Base-by-base conservation (phyloP, 177 flowering plant species). In the Vitis hybrid region DNA sequence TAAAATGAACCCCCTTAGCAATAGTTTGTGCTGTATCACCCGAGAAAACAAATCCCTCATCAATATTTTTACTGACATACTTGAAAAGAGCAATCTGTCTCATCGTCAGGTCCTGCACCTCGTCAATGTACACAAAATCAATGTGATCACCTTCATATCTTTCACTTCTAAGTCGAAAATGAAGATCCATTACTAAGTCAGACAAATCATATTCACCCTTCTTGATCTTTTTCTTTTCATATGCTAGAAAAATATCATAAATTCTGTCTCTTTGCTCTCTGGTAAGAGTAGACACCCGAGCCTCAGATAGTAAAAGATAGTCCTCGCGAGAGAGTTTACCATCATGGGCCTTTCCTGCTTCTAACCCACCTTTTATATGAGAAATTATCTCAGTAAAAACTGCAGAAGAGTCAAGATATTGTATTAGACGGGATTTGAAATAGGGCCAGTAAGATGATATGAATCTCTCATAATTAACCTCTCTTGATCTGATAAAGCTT, bases 31-130 rank as follows among this genome's bases (percentile, higher is more conserved):
- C 92, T 0, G 95, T 90, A 65, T 92, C 97, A 11, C 97, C 96
- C 1, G 91, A 77, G 70, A 92, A 91, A 57, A 88, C 84, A 82
- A 82, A 86, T 2, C 90, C 92, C 50, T 85, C 87, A 1, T 75
- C 69, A 12, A 79, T 74, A 78, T 88, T 88, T 65, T 66, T 65
- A 75, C 88, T 86, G 15, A 86, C 65, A 75, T 83, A 81, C 62
- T 85, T 88, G 74, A 92, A 91, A 56, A 92, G 85, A 35, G 90
- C 79, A 71, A 92, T 82, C 58, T 92, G 97, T 32, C 88, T 82
- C 91, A 89, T 87, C 0, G 90, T 90, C 1, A 92, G 85, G 77
- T 92, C 95, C 63, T 92, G 95, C 18, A 90, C 97, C 69, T 92
- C 97, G 79, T 91, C 97, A 66, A 92, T 80, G 71, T 89, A 92